phyloP scores from a whole-genome alignment of 169 alveolate species.

The Cryptosporidium parvum region DNA sequence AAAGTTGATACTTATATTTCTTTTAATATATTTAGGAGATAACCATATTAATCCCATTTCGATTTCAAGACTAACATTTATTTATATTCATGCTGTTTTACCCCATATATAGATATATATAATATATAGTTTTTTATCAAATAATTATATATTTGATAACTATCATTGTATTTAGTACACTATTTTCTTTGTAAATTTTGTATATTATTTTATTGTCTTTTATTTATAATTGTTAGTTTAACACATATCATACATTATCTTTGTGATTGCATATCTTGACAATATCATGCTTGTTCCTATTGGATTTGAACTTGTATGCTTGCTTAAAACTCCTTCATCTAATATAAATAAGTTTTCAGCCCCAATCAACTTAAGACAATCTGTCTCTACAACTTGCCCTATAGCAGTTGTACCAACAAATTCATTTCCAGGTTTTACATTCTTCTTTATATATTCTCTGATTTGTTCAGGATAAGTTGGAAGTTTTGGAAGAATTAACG shows the following conservation, averaged over 20 bases:
- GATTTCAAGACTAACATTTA: too few species aligned
- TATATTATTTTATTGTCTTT: too few species aligned
- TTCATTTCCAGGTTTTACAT: slow-evolving; percentile 43
- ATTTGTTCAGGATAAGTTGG: slow-evolving; percentile 36
- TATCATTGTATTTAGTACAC: too few species aligned
- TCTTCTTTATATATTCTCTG: slow-evolving; percentile 12
- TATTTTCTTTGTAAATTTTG: not conserved
- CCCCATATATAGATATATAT: not conserved
- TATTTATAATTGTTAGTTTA: not conserved
- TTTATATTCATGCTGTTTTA: not conserved
- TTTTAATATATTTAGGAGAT: not conserved
- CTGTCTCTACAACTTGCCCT: slow-evolving; percentile 36
- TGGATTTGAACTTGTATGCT: slow-evolving; percentile 47
- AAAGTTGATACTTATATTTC: not conserved
- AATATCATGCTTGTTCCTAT: slow-evolving; percentile 57
- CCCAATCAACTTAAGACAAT: slow-evolving; percentile 36
- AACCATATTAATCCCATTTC: too few species aligned
- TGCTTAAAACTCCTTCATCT: slow-evolving; percentile 40
- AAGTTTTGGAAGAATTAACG: slow-evolving; percentile 25
- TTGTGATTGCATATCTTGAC: slow-evolving; percentile 44
- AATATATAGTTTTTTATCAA: not conserved
- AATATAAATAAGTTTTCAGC: slow-evolving; percentile 20
- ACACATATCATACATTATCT: slow-evolving; percentile 13
- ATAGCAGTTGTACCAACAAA: slow-evolving; percentile 56
- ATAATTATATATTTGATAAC: too few species aligned